Conservation (phyloP, 306 rosid genomes). For the Gastrolobium villosum region DNA sequence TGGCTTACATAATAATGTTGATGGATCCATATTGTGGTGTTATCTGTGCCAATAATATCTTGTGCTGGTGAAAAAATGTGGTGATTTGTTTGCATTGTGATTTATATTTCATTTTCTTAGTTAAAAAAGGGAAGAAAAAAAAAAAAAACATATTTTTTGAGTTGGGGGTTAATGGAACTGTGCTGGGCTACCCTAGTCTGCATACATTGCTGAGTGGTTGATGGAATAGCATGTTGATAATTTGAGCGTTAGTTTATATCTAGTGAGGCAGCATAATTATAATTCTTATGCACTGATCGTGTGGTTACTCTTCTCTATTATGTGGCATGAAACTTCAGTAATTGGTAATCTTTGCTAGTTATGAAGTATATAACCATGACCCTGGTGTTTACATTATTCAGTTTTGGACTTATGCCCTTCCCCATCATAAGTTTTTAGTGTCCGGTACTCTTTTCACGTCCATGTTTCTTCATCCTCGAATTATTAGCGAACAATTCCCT, state of each 20-base stretch:
- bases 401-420: no score
- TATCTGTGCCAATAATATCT: not conserved
- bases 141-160: no score
- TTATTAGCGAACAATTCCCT: no score
- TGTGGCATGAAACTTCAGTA: not conserved
- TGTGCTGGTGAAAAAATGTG: constrained; percentile 4
- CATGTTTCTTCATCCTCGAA: no score
- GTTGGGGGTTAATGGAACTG: not conserved
- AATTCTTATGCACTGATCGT: not conserved
- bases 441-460: not conserved
- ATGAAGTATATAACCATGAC: not conserved
- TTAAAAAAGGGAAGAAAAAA: no score
- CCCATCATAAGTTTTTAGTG: not conserved
- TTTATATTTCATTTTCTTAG: not conserved
- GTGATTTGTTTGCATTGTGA: constrained; percentile 29
- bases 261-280: not conserved
- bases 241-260: not conserved
- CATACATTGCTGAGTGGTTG: not conserved
- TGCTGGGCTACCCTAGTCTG: not conserved
- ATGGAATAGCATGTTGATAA: not conserved
- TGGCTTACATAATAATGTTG: constrained; percentile 17
- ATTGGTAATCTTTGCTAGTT: not conserved
- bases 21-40: not conserved
- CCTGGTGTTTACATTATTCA: no score
- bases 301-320: not conserved